Percentiles rank a stretch among this genome's conserved stretches.
Conservation (phyloP, 805 yeast genomes). For the Vanderwaltozyma polyspora region DNA sequence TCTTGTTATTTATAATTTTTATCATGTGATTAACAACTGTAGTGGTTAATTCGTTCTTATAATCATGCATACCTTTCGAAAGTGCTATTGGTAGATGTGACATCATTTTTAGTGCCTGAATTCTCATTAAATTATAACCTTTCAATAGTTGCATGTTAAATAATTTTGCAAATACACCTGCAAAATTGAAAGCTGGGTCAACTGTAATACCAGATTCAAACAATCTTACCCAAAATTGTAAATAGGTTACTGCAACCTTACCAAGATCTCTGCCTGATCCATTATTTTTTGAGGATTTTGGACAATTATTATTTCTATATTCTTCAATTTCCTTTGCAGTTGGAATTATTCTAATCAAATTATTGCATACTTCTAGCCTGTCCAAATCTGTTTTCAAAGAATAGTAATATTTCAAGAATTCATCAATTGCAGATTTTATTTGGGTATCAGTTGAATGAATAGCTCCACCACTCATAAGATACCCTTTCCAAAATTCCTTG, state of each 20-base stretch:
- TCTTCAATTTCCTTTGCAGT: slow-evolving; percentile 7
- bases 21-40: slow-evolving; percentile 9
- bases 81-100: slow-evolving; percentile 8
- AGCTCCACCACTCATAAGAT: slow-evolving; percentile 46
- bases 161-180: slow-evolving; percentile 18
- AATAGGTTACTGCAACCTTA: slow-evolving; percentile 9
- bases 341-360: slow-evolving; percentile 15
- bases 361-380: slow-evolving; percentile 9
- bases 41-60: background rate
- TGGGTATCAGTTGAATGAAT: slow-evolving; percentile 37
- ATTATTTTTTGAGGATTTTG: background rate
- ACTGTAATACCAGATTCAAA: slow-evolving; percentile 15
- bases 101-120: slow-evolving; percentile 7
- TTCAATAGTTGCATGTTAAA: slow-evolving; percentile 16
- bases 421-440: slow-evolving; percentile 32
- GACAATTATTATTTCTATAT: too few relatives aligned
- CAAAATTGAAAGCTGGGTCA: slow-evolving; percentile 8
- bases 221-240: slow-evolving; percentile 18
- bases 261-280: slow-evolving; percentile 10
- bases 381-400: slow-evolving; percentile 1
- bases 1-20: too few relatives aligned
- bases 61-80: background rate
- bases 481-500: slow-evolving; percentile 45
- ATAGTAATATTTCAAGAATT: slow-evolving; percentile 27
- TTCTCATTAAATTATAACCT: slow-evolving; percentile 6